Percentiles rank a stretch among this genome's conserved stretches.
Evolutionary conservation across 1,139 yeast genomes (phyloP).

Genomic region (Taphrina pruni): DNA sequence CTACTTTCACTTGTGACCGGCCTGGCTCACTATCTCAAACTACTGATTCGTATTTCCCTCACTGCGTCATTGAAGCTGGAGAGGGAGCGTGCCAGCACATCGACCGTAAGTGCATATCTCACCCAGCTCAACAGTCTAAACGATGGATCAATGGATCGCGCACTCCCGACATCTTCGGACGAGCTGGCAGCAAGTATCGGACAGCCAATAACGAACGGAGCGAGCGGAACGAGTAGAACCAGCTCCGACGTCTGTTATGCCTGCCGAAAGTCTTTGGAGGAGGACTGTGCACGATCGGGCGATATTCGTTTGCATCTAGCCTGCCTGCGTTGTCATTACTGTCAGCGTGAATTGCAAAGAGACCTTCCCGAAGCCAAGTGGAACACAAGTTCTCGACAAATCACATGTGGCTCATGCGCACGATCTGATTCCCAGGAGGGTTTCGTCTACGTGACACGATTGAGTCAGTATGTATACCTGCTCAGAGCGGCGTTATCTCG

Average conservation of each 20-base stretch:
- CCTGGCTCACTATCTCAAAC: constrained; percentile 88
- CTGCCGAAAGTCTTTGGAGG: constrained; percentile 82
- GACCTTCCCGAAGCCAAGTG: constrained; percentile 56
- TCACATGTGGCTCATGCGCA: constrained; percentile 67
- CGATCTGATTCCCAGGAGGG: constrained; percentile 59
- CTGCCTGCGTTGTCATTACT: constrained; percentile 49
- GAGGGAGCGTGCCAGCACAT: constrained; percentile 36
- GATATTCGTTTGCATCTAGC: constrained; percentile 40
- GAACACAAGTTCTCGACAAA: constrained; percentile 53
- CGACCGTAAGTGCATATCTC: constrained; percentile 65
- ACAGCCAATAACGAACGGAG: background rate
- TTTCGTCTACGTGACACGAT: constrained; percentile 68
- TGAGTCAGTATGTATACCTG: constrained; percentile 74
- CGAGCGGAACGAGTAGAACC: constrained; percentile 47
- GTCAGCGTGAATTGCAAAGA: constrained; percentile 57
- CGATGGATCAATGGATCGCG: constrained; percentile 17
- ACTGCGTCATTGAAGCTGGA: constrained; percentile 44
- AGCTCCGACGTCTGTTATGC: constrained; percentile 80
- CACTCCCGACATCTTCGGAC: constrained; percentile 26
- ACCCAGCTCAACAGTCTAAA: constrained; percentile 36
- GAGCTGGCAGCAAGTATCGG: background rate
- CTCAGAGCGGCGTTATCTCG: constrained; percentile 83
- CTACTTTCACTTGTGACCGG: constrained; percentile 85
- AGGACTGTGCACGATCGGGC: constrained; percentile 42
- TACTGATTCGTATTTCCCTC: constrained; percentile 63